phyloP scores from a whole-genome alignment of 441 rosid genomes.

The Pelargonium fulgidum region DNA sequence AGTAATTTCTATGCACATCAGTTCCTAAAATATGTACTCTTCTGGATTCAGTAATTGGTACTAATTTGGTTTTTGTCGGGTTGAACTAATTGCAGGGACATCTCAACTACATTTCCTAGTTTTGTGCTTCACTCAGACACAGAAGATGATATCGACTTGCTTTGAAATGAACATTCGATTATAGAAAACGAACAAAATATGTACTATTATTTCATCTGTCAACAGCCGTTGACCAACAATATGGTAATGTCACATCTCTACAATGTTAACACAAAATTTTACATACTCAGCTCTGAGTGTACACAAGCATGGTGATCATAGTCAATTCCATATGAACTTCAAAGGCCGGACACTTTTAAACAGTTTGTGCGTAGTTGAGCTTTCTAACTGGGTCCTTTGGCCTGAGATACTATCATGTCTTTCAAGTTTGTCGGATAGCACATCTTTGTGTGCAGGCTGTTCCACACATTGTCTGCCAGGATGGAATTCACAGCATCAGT shows the following conservation, averaged over 20 bases:
- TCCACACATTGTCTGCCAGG: slow-evolving; percentile 83
- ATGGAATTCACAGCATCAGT: slow-evolving; percentile 76
- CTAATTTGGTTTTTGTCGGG: neutral
- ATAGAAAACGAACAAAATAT: neutral
- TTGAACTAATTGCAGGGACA: slow-evolving; percentile 28
- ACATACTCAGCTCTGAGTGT: neutral
- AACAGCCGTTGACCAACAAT: slow-evolving; percentile 10
- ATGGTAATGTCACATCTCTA: neutral
- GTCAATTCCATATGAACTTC: neutral
- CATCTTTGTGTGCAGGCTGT: slow-evolving; percentile 59
- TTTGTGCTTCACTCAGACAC: slow-evolving; percentile 24
- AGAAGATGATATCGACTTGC: slow-evolving; percentile 16
- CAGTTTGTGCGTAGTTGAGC: too few relatives aligned
- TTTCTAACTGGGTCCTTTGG: neutral
- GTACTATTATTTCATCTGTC: slow-evolving; percentile 2
- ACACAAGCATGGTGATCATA: too few relatives aligned
- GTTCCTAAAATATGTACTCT: too few relatives aligned
- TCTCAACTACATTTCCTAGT: slow-evolving; percentile 31
- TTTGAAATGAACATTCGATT: neutral
- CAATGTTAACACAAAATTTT: neutral
- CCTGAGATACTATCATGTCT: slow-evolving; percentile 35
- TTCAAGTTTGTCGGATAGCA: slow-evolving; percentile 67
- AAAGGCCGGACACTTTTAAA: neutral
- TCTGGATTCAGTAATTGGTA: neutral
- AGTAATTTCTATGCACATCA: slow-evolving; percentile 19